Percentiles rank a stretch among this genome's conserved stretches.
phyloP scores from a whole-genome alignment of 768 basidiomycete genomes.

The Stropharia rugosoannulata region DNA sequence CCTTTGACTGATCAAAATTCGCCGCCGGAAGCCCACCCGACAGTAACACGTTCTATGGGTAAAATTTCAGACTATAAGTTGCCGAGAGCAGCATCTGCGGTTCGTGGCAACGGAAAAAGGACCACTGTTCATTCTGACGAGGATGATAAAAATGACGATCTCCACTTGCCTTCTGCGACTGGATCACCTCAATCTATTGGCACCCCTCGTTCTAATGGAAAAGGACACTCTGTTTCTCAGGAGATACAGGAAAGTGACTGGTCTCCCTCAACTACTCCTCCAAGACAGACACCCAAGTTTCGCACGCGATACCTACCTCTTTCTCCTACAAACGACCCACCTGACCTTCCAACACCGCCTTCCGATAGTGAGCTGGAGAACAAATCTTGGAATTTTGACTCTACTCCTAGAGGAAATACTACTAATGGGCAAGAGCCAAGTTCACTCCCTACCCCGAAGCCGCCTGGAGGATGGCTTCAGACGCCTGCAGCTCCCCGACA shows the following conservation, averaged over 20 bases:
- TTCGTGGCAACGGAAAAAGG: not conserved
- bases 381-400: slow-evolving; percentile 4
- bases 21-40: not conserved
- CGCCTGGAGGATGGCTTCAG: slow-evolving; percentile 16
- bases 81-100: not conserved
- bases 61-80: not conserved
- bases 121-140: not conserved
- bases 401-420: slow-evolving; percentile 4
- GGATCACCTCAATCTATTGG: too few relatives aligned
- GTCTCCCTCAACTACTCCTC: slow-evolving; percentile 16
- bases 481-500: slow-evolving; percentile 6
- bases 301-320: slow-evolving; percentile 56
- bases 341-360: slow-evolving; percentile 67
- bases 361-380: slow-evolving; percentile 34
- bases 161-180: too few relatives aligned
- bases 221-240: too few relatives aligned
- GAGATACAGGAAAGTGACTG: not conserved
- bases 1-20: not conserved
- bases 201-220: too few relatives aligned
- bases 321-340: slow-evolving; percentile 59
- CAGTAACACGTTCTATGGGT: not conserved
- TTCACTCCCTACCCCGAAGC: slow-evolving; percentile 16
- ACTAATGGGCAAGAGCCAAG: slow-evolving; percentile 2
- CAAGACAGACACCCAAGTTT: slow-evolving; percentile 35
- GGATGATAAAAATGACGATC: not conserved